Percentiles rank a stretch among this genome's conserved stretches.
Conservation (phyloP, 2,329 filamentous ascomycete genomes). For the Colletotrichum liriopes region DNA sequence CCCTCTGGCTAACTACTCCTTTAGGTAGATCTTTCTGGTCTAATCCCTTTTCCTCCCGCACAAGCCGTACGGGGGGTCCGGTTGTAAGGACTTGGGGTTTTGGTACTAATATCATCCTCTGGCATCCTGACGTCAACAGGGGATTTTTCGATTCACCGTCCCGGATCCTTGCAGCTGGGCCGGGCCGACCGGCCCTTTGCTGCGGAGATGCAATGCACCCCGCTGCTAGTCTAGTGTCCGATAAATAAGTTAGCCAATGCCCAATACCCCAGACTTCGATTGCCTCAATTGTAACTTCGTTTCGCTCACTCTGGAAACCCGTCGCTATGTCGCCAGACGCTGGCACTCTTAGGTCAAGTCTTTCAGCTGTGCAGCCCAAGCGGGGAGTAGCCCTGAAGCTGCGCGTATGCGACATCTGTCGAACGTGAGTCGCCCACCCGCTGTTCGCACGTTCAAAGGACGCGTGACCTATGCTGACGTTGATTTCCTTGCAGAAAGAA, state of each 20-base stretch:
- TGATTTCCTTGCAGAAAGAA: constrained; percentile 2
- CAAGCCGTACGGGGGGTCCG: too few relatives aligned
- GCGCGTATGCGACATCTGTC: constrained; percentile 6
- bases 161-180: too few relatives aligned
- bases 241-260: background rate
- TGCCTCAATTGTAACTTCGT: background rate
- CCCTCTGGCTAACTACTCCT: too few relatives aligned
- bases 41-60: too few relatives aligned
- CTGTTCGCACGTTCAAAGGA: background rate
- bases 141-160: too few relatives aligned
- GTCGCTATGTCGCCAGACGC: background rate
- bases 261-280: background rate
- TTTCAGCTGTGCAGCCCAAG: background rate
- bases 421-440: background rate
- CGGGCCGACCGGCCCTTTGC: background rate
- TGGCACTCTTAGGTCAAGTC: background rate
- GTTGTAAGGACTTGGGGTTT: too few relatives aligned
- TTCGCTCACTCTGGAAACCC: background rate
- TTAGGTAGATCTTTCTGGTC: too few relatives aligned
- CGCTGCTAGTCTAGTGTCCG: too few relatives aligned
- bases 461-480: background rate
- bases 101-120: too few relatives aligned
- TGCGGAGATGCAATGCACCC: background rate
- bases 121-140: too few relatives aligned
- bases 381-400: background rate